These are phyloP conservation scores for Kodamaea ohmeri DNA, from an alignment of 1,139 yeast species.

Conservation along the genomic window DNA sequence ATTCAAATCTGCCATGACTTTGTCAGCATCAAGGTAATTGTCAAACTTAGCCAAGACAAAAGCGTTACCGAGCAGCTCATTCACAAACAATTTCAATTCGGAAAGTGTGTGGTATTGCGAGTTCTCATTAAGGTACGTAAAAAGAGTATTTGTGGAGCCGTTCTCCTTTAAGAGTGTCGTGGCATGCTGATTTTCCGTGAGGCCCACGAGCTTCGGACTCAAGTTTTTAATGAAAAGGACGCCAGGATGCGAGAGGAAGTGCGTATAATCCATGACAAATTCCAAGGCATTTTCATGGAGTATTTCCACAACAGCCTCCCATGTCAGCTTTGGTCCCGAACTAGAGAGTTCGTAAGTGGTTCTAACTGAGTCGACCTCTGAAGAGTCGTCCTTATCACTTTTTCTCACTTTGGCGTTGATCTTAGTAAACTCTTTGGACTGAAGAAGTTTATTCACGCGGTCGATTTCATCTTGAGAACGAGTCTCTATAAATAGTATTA, in stretches of 20 bases:
- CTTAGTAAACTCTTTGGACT: neutral
- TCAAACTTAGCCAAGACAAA: slow-evolving; percentile 38
- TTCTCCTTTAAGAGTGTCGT: slow-evolving; percentile 10
- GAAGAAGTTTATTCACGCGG: neutral
- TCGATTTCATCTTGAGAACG: neutral
- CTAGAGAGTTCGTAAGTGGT: slow-evolving; percentile 10
- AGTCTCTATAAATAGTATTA: slow-evolving; percentile 3
- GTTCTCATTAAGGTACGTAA: slow-evolving; percentile 24
- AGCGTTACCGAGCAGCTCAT: slow-evolving; percentile 10
- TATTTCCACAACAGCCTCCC: slow-evolving; percentile 13
- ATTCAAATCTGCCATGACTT: slow-evolving; percentile 23
- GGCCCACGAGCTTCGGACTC: slow-evolving; percentile 18
- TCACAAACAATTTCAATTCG: slow-evolving; percentile 30
- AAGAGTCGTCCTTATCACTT: neutral
- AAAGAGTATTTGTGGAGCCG: slow-evolving; percentile 18
- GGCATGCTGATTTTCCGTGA: slow-evolving; percentile 9
- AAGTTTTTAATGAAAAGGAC: slow-evolving; percentile 56
- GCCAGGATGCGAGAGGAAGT: slow-evolving; percentile 63
- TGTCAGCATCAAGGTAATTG: slow-evolving; percentile 38
- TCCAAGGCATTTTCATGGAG: slow-evolving; percentile 8
- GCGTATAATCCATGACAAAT: slow-evolving; percentile 24
- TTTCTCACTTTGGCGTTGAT: neutral
- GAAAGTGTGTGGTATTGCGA: slow-evolving; percentile 27
- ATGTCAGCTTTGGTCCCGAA: slow-evolving; percentile 10
- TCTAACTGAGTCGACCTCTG: neutral